Evolutionary conservation across 2,329 filamentous ascomycete species (phyloP).

Genomic region (Orbilia quercus): DNA sequence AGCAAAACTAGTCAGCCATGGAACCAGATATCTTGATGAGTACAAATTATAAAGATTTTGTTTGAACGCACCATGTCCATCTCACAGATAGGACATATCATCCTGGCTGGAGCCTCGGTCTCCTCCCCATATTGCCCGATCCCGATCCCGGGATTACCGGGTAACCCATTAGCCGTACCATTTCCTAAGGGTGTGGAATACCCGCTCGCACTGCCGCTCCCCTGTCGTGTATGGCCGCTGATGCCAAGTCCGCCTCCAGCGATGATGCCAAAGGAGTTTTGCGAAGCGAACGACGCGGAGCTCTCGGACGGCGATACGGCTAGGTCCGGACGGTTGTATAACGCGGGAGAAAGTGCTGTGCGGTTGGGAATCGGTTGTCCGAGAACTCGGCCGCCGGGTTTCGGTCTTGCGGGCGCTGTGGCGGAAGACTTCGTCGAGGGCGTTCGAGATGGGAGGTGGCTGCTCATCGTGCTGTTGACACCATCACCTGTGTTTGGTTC

Average conservation of each 20-base stretch:
- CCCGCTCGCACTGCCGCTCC: conserved; percentile 38
- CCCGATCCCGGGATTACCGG: conserved; percentile 40
- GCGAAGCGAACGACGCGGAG: conserved; percentile 48
- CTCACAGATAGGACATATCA: conserved; percentile 96
- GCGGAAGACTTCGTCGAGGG: conserved; percentile 36
- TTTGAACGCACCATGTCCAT: conserved; percentile 85
- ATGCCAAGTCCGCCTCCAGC: conserved; percentile 31
- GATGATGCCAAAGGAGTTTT: conserved; percentile 51
- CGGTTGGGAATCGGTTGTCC: conserved; percentile 41
- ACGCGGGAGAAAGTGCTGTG: conserved; percentile 32
- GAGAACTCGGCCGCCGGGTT: conserved; percentile 50
- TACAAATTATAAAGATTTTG: neutral
- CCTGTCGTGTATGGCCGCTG: conserved; percentile 39
- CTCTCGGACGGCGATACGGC: conserved; percentile 52
- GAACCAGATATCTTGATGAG: neutral
- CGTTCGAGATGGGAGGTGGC: conserved; percentile 31
- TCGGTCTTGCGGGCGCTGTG: conserved; percentile 30
- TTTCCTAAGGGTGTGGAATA: conserved; percentile 49
- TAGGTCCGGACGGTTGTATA: conserved; percentile 42
- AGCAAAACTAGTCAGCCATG: conserved; percentile 1
- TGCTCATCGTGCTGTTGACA: conserved; percentile 48
- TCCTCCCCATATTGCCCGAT: conserved; percentile 36
- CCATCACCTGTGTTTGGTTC: conserved; percentile 25
- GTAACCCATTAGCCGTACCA: conserved; percentile 27
- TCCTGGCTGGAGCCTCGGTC: conserved; percentile 63